Evolutionary conservation across 2,329 filamentous ascomycete species (phyloP).

Genomic region (Colletotrichum plurivorum): DNA sequence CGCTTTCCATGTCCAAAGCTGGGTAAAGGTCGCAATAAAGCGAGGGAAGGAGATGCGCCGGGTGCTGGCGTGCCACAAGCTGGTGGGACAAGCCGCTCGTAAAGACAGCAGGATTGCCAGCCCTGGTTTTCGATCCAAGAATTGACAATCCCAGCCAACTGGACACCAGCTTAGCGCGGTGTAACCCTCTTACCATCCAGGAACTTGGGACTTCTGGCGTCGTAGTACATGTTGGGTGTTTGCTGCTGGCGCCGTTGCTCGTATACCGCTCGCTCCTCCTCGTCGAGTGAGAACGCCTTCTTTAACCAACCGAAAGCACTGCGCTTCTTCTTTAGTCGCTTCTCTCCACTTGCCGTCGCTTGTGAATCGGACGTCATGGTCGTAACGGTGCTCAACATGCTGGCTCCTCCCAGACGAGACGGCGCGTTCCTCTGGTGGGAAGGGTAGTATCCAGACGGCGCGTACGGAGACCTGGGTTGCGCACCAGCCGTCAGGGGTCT

Average conservation of each 20-base stretch:
- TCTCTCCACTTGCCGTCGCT: slow-evolving; percentile 49
- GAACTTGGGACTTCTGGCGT: slow-evolving; percentile 65
- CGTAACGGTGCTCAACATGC: slow-evolving; percentile 69
- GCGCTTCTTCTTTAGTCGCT: slow-evolving; percentile 74
- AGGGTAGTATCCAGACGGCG: slow-evolving; percentile 50
- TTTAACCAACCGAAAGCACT: slow-evolving; percentile 79
- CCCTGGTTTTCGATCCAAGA: not conserved
- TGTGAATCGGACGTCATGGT: slow-evolving; percentile 59
- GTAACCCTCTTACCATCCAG: slow-evolving; percentile 68
- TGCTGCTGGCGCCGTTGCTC: slow-evolving; percentile 67
- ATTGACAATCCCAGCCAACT: not conserved
- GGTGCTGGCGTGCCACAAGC: not conserved
- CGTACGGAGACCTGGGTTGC: slow-evolving; percentile 43
- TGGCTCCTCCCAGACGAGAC: slow-evolving; percentile 68
- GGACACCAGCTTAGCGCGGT: slow-evolving; percentile 15
- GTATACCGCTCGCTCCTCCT: slow-evolving; percentile 73
- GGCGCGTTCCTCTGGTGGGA: slow-evolving; percentile 63
- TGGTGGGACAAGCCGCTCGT: not conserved
- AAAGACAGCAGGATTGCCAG: not conserved
- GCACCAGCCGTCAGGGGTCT: slow-evolving; percentile 67
- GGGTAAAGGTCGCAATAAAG: slow-evolving; percentile 7
- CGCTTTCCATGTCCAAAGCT: slow-evolving; percentile 9
- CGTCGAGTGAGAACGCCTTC: slow-evolving; percentile 76
- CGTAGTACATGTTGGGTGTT: slow-evolving; percentile 63
- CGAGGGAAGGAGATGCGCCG: slow-evolving; percentile 1